Evolutionary conservation across 2,329 filamentous ascomycete genomes (phyloP), one percentile per base, ranked within the genome.

Genomic region (Calonectria honghensis): DNA sequence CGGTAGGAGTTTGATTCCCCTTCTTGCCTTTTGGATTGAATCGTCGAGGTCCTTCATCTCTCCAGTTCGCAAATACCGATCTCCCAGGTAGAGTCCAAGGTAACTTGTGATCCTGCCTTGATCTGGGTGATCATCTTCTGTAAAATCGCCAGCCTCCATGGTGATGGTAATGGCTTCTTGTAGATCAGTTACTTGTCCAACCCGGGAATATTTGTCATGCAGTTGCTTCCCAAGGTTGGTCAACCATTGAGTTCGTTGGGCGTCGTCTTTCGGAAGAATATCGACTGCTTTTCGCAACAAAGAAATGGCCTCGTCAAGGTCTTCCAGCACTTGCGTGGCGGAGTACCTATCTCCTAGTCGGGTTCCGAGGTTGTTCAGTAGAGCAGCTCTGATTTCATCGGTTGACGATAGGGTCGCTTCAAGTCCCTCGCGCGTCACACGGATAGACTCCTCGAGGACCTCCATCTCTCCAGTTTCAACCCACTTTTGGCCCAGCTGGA

Each of bases 141-240:
- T 27, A 24, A 41, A 29, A 7, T 29, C 24, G 16, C n/a, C 16
- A 63, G 57, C 57, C 16, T 63, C 57, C 0, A 13, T 63, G 57
- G 57, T 63, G 3, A 39, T 18, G 37, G 13, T 24, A 5, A 63
- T 63, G 13, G 57, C 57, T 11, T 39, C 57, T 29, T 63, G 24
- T 3, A 63, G 57, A 6, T 41, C 24, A 6, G 35, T 37, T 2
- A 63, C 27, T 4, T 41, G 7, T 29, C 16, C 11, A 0, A 27
- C 18, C 9, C 7, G 35, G 24, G 57, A 27, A 13, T 63, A 63
- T 27, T 63, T 63, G 35, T 20, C 27, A 14, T 63, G 57, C 6
- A 63, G 57, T 63, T 39, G 57, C 20, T 63, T 37, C 14, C 57
- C 57, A 11, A 63, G 35, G 14, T 63, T 41, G 57, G 57, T 63